Percentiles rank a stretch among this genome's conserved stretches.
Evolutionary conservation across 208 protist species (phyloP).

Genomic region (Crithidia brevicula): DNA sequence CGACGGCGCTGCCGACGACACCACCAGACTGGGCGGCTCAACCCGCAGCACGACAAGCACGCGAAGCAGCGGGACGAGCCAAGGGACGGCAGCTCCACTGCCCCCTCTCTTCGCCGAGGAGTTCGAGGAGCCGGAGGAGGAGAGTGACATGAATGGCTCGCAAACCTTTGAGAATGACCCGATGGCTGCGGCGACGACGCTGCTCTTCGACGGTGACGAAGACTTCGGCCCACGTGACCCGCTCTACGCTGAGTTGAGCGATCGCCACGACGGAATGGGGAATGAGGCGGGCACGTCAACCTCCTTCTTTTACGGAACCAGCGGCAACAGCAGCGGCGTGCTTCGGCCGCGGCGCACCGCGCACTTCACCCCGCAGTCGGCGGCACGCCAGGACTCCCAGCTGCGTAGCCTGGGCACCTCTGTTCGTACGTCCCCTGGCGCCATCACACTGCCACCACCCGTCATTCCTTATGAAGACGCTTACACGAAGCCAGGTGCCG

Average conservation of each 20-base stretch:
- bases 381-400: neutral
- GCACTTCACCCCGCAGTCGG: conserved; percentile 3
- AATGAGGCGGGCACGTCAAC: conserved; percentile 16
- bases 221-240: conserved; percentile 22
- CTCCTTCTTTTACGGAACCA: conserved; percentile 18
- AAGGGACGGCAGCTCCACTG: conserved; percentile 16
- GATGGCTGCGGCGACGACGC: conserved; percentile 15
- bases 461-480: neutral
- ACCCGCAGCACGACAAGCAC: neutral
- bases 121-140: conserved; percentile 50
- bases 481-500: neutral
- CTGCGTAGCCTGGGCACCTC: conserved; percentile 17
- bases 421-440: neutral
- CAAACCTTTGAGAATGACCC: conserved; percentile 22
- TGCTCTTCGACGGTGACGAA: conserved; percentile 36
- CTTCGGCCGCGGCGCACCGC: conserved; percentile 4
- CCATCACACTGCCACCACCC: conserved; percentile 6
- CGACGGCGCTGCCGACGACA: conserved; percentile 1
- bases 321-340: conserved; percentile 12
- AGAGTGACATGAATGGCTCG: conserved; percentile 22
- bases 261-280: conserved; percentile 20
- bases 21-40: neutral
- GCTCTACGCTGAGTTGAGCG: conserved; percentile 7
- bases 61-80: conserved; percentile 5
- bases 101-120: conserved; percentile 59